A percentile compares a stretch with the other conserved stretches of the same genome.
phyloP scores from a whole-genome alignment of 768 basidiomycete species.

The Panus rudis region DNA sequence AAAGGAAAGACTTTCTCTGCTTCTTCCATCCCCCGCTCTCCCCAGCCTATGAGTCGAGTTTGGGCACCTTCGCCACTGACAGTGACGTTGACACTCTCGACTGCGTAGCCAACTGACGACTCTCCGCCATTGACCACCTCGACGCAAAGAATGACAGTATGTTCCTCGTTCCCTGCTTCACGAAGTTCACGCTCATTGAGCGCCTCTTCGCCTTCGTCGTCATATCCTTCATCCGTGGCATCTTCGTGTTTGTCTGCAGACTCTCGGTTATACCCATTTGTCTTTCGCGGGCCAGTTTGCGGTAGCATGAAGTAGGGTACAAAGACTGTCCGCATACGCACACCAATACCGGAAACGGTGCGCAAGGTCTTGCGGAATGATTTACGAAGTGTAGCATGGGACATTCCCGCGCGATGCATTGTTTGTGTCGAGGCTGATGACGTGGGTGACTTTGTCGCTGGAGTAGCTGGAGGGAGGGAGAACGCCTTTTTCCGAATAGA shows the following conservation, averaged over 20 bases:
- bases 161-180: constrained; percentile 71
- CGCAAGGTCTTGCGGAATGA: constrained; percentile 76
- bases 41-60: constrained; percentile 44
- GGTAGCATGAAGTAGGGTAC: constrained; percentile 78
- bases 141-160: constrained; percentile 83
- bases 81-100: constrained; percentile 69
- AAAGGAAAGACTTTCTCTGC: constrained; percentile 57
- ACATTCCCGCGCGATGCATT: constrained; percentile 1
- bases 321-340: constrained; percentile 92
- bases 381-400: constrained; percentile 66
- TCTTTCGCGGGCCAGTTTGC: constrained; percentile 18
- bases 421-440: constrained; percentile 1
- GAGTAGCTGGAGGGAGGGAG: constrained; percentile 51
- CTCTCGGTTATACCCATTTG: constrained; percentile 24
- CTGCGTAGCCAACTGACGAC: constrained; percentile 58
- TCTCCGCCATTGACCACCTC: constrained; percentile 84
- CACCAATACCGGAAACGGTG: constrained; percentile 77
- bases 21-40: constrained; percentile 30
- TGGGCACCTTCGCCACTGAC: constrained; percentile 63
- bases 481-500: constrained; percentile 55
- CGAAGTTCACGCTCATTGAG: constrained; percentile 30
- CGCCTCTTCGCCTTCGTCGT: too few species aligned
- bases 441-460: constrained; percentile 32
- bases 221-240: too few species aligned
- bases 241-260: constrained; percentile 21